Evolutionary conservation across 768 basidiomycete genomes (phyloP).

Genomic region (Bullera alba): DNA sequence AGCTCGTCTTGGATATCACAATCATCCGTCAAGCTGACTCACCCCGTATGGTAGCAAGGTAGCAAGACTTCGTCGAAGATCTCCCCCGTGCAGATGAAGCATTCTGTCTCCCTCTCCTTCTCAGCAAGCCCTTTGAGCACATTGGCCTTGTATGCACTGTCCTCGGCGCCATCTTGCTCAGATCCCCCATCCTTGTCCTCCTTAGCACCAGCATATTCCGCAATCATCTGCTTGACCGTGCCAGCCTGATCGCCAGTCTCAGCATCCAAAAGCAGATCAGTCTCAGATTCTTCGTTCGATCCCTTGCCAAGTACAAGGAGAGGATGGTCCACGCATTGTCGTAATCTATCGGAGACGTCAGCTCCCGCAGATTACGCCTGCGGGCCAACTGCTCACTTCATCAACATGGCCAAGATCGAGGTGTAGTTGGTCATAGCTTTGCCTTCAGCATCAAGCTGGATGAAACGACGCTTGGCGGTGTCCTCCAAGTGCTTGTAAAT

Average conservation of each 20-base stretch:
- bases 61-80: constrained; percentile 53
- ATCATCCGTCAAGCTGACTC: constrained; percentile 46
- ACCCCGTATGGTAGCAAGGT: constrained; percentile 41
- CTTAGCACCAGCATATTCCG: constrained; percentile 44
- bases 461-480: constrained; percentile 71
- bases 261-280: constrained; percentile 28
- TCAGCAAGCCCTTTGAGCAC: constrained; percentile 53
- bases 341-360: constrained; percentile 55
- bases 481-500: constrained; percentile 83
- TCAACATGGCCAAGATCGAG: constrained; percentile 73
- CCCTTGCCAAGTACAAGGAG: constrained; percentile 61
- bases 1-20: constrained; percentile 48
- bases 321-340: constrained; percentile 88
- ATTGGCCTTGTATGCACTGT: constrained; percentile 35
- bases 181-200: constrained; percentile 7
- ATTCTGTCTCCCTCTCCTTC: constrained; percentile 33
- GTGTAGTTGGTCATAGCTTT: constrained; percentile 62
- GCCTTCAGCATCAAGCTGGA: constrained; percentile 74
- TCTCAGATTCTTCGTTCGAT: constrained; percentile 49
- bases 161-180: constrained; percentile 48
- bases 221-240: constrained; percentile 36
- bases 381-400: constrained; percentile 59
- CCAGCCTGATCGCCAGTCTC: constrained; percentile 17
- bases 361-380: neutral
- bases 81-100: constrained; percentile 49